These are phyloP conservation scores for Sclerotinia spermophila DNA, from an alignment of 2,329 filamentous ascomycete genomes.

Conservation along the genomic window DNA sequence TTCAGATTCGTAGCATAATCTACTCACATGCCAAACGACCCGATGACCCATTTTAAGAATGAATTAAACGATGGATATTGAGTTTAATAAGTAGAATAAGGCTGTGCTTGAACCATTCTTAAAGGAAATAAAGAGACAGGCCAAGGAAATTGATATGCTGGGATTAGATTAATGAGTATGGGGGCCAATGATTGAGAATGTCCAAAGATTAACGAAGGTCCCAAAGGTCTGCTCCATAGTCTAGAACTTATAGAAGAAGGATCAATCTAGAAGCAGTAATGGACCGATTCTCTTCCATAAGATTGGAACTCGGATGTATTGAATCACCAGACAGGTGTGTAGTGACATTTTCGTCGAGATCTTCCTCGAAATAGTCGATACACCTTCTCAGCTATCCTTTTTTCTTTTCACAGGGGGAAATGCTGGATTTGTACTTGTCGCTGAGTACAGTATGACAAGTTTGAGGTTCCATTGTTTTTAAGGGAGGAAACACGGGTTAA, in stretches of 20 bases:
- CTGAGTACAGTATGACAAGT: background rate
- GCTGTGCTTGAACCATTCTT: background rate
- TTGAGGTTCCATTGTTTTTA: background rate
- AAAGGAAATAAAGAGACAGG: background rate
- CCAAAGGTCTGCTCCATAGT: constrained; percentile 3
- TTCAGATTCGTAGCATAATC: too few species aligned
- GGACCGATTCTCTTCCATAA: background rate
- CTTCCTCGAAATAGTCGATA: background rate
- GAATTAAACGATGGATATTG: too few species aligned
- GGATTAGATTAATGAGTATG: background rate
- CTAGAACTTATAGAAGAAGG: background rate
- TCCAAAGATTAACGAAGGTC: background rate
- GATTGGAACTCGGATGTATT: background rate
- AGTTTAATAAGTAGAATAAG: background rate
- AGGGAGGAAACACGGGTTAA: background rate
- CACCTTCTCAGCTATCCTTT: too few species aligned
- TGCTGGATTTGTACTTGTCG: background rate
- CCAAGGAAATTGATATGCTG: constrained; percentile 12
- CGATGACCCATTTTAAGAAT: too few species aligned
- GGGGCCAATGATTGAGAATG: background rate
- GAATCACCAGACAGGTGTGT: background rate
- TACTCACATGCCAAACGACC: background rate
- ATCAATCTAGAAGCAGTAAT: background rate
- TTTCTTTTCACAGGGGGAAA: background rate
- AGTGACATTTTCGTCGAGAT: background rate